Percentiles rank a stretch among this genome's conserved stretches.
These are phyloP conservation scores for Erodium trifolium DNA, from an alignment of 441 rosid genomes.

Conservation along the genomic window DNA sequence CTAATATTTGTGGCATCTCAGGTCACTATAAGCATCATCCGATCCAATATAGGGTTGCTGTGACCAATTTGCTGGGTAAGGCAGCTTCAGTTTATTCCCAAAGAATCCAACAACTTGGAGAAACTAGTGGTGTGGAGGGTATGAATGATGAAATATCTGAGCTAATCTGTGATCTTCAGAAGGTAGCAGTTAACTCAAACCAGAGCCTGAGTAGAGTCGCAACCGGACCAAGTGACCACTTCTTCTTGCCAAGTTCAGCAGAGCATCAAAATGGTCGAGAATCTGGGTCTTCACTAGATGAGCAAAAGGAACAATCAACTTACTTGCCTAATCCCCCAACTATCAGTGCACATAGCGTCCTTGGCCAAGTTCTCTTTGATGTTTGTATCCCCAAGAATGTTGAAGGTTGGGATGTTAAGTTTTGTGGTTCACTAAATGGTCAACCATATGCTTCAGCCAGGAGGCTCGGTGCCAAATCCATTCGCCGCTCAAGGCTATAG, in stretches of 20 bases:
- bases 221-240: conserved; percentile 66
- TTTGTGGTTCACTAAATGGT: conserved; percentile 54
- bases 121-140: conserved; percentile 29
- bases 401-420: conserved; percentile 31
- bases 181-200: conserved; percentile 77
- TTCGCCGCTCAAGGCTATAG: conserved; percentile 63
- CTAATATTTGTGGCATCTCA: conserved; percentile 29
- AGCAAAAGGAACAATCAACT: conserved; percentile 35
- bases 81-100: conserved; percentile 46
- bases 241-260: conserved; percentile 65
- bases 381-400: too few relatives aligned
- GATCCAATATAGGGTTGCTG: conserved; percentile 62
- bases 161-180: conserved; percentile 70
- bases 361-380: too few relatives aligned
- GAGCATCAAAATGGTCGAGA: conserved; percentile 24
- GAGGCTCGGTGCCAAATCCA: conserved; percentile 41
- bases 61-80: conserved; percentile 55
- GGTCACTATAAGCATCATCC: conserved; percentile 78
- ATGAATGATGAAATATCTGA: conserved; percentile 66
- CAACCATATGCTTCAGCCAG: conserved; percentile 58
- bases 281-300: conserved; percentile 22
- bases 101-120: conserved; percentile 53
- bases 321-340: conserved; percentile 42
- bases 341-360: conserved; percentile 25
- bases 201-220: conserved; percentile 81